These are phyloP conservation scores for Setaria italica DNA, from an alignment of 202 grass and related monocot genomes.

Conservation along the genomic window DNA sequence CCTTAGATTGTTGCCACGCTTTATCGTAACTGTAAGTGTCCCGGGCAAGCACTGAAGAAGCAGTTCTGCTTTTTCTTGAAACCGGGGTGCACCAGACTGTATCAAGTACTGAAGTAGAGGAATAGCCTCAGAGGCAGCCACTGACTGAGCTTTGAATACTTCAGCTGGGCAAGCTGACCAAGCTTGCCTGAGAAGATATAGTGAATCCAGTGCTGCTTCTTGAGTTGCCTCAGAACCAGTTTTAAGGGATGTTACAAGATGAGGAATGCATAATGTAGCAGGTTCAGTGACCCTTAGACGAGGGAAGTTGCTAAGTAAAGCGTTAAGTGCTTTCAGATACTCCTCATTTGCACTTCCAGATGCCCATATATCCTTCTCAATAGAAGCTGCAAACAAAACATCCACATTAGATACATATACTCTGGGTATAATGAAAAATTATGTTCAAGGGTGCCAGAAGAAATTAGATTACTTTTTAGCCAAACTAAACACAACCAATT, in stretches of 20 bases:
- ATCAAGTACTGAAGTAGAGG: constrained; percentile 98
- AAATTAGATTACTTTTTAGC: background rate
- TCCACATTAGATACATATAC: constrained; percentile 27
- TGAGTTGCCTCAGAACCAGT: constrained; percentile 96
- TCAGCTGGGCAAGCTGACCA: constrained; percentile 95
- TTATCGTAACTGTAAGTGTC: constrained; percentile 96
- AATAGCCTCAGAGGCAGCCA: constrained; percentile 97
- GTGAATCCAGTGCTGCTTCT: constrained; percentile 94
- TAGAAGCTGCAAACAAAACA: constrained; percentile 75
- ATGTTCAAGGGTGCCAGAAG: constrained; percentile 30
- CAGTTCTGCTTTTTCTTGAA: constrained; percentile 96
- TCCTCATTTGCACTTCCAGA: constrained; percentile 95
- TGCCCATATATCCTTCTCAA: constrained; percentile 99
- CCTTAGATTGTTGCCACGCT: constrained; percentile 87
- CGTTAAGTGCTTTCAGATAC: constrained; percentile 94
- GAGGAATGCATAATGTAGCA: constrained; percentile 95
- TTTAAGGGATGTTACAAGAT: constrained; percentile 98
- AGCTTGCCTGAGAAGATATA: constrained; percentile 97
- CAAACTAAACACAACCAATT: background rate
- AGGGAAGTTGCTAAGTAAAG: constrained; percentile 95
- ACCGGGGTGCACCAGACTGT: constrained; percentile 95
- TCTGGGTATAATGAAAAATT: background rate
- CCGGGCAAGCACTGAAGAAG: constrained; percentile 98
- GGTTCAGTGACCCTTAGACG: constrained; percentile 95
- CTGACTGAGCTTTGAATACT: constrained; percentile 99